Base-by-base conservation (phyloP, 345 rosid genomes). In the Ceriops tagal region DNA sequence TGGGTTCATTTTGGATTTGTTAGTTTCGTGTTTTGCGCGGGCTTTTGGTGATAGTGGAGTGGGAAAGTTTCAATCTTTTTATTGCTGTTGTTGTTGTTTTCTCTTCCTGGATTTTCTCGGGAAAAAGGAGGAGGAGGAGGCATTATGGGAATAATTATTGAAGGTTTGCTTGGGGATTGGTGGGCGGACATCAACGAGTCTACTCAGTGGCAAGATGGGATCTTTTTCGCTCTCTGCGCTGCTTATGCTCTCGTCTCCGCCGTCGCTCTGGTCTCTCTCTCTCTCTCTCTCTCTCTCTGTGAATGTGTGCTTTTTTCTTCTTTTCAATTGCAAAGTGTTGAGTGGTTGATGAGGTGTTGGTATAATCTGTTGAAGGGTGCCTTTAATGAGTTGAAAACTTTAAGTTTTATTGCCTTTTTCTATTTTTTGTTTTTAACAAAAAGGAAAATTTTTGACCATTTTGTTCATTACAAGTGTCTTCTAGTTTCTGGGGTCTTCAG, bases 171-270 rank as follows among this genome's bases (percentile, higher is more conserved):
- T 13, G 71, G 76, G 35, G 56, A 68, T 63, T 92, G 98, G 98
- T 92, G 98, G 98, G 87, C 85, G 1, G 90, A 87, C 75, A 83
- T 92, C 83, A 87, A 92, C 73, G 96, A 89, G 62, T 88, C 97
- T n/a, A 61, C 82, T 74, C 81, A 69, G 58, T 95, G 98, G 98
- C 99, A 95, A 71, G 93, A 95, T 73, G 97, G 96, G 79, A 84
- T 95, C 76, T 95, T 86, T 72, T 95, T 83, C 77, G 60, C 93
- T 71, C 98, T 95, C 26, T 92, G 93, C 64, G 99, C 85, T 43
- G 87, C 96, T 79, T 95, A 92, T 72, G 93, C 96, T 39, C 89
- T 95, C 32, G 99, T 95, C 63, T 95, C 99, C 46, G 53, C 80
- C 53, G 79, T 92, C 39, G 96, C 98, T 84, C 82, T 92, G 77